Conservation (phyloP, 2,329 filamentous ascomycete species). For the Lachnellula cervina region DNA sequence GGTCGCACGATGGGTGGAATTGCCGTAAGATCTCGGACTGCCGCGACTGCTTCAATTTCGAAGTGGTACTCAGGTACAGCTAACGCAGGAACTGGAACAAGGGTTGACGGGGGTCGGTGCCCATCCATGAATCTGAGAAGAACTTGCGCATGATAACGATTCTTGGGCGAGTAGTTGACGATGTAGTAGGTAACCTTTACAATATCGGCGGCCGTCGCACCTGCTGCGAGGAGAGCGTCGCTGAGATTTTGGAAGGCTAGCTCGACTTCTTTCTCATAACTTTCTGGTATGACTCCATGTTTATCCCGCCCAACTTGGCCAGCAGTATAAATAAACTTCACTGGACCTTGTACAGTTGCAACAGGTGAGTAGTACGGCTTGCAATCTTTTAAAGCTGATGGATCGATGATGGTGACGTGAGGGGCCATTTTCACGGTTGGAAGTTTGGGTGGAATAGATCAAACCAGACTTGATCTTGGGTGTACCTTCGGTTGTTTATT, state of each 20-base stretch:
- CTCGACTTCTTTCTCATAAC: neutral
- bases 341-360: constrained; percentile 2
- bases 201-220: constrained; percentile 35
- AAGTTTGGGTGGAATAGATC: too few species aligned
- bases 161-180: constrained; percentile 38
- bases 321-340: constrained; percentile 3
- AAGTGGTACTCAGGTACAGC: constrained; percentile 37
- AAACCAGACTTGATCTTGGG: too few species aligned
- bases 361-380: constrained; percentile 6
- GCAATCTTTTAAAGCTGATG: neutral
- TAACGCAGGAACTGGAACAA: constrained; percentile 39
- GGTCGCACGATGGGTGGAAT: neutral
- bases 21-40: constrained; percentile 20
- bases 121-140: constrained; percentile 35
- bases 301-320: constrained; percentile 10
- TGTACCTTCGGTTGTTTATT: too few species aligned
- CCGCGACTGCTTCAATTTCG: constrained; percentile 38
- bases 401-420: constrained; percentile 1
- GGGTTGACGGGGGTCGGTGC: constrained; percentile 39
- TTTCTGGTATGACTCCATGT: neutral
- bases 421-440: neutral
- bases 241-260: constrained; percentile 10
- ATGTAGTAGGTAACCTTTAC: constrained; percentile 40
- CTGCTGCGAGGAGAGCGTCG: constrained; percentile 25
- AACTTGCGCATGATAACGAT: constrained; percentile 35